phyloP scores from a whole-genome alignment of 2,329 filamentous ascomycete genomes.

The Ophiostoma himal-ulmi region DNA sequence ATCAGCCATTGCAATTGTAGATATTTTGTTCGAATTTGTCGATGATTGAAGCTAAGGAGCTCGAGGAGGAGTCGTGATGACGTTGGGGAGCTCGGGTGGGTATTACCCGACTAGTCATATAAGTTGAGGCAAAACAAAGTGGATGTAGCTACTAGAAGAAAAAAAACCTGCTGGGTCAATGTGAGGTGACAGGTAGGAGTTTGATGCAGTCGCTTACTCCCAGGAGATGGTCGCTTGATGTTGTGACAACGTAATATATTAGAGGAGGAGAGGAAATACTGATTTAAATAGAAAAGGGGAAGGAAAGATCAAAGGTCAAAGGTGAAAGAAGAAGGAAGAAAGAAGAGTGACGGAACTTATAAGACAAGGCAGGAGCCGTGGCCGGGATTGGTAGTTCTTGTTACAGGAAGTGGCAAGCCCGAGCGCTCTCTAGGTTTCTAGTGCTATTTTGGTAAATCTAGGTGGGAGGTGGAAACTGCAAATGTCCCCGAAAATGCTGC shows the following conservation, averaged over 20 bases:
- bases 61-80: neutral
- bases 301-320: neutral
- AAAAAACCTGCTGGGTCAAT: neutral
- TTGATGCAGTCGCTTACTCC: neutral
- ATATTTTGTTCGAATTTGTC: neutral
- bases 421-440: neutral
- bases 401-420: neutral
- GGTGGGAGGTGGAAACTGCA: neutral
- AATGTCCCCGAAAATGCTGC: neutral
- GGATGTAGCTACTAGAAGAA: neutral
- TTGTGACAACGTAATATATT: neutral
- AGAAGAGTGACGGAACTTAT: neutral
- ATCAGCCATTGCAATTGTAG: neutral
- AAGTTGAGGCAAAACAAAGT: neutral
- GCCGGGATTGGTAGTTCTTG: neutral
- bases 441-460: neutral
- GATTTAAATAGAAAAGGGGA: neutral
- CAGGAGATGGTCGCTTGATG: neutral
- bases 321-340: neutral
- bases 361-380: conserved; percentile 1
- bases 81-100: neutral
- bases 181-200: neutral
- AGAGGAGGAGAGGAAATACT: neutral
- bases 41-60: neutral
- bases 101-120: neutral